Evolutionary conservation across 2,329 filamentous ascomycete genomes (phyloP).

Genomic region (Macrophomina phaseolina): DNA sequence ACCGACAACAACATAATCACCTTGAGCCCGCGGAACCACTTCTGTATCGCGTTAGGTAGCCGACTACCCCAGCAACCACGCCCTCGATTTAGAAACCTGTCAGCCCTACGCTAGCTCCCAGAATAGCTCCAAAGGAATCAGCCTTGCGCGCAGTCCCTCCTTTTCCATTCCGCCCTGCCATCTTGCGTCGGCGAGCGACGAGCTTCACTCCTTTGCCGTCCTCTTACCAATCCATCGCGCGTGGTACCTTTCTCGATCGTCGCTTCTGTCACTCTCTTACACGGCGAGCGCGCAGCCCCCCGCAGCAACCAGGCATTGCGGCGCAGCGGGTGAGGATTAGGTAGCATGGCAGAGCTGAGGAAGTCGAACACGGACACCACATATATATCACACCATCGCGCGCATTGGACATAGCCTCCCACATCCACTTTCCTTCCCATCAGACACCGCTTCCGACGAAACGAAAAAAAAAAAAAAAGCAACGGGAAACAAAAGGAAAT

Average conservation of each 20-base stretch:
- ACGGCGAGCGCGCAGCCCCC: neutral
- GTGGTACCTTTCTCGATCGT: neutral
- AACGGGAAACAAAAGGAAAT: neutral
- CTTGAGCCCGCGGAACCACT: neutral
- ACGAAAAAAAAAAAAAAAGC: neutral
- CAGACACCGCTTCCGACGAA: neutral
- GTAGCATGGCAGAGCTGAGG: slow-evolving; percentile 24
- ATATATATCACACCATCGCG: slow-evolving; percentile 23
- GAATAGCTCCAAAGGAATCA: slow-evolving; percentile 2
- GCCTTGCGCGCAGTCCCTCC: slow-evolving; percentile 9
- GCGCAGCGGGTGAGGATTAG: slow-evolving; percentile 13
- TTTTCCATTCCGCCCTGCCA: slow-evolving; percentile 4
- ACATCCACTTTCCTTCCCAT: neutral
- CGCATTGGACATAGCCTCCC: slow-evolving; percentile 6
- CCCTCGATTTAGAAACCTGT: slow-evolving; percentile 19
- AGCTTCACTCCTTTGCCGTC: slow-evolving; percentile 11
- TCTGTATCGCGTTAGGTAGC: slow-evolving; percentile 19
- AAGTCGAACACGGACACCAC: slow-evolving; percentile 16
- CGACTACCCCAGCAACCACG: neutral
- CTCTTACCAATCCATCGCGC: slow-evolving; percentile 14
- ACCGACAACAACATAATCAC: neutral
- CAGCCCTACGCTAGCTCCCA: slow-evolving; percentile 21
- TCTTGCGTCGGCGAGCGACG: neutral
- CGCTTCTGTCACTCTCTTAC: slow-evolving; percentile 4
- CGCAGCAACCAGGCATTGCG: slow-evolving; percentile 2